phyloP scores from a whole-genome alignment of 352 stramenopile species.

The Pelagophyceae sp. region DNA sequence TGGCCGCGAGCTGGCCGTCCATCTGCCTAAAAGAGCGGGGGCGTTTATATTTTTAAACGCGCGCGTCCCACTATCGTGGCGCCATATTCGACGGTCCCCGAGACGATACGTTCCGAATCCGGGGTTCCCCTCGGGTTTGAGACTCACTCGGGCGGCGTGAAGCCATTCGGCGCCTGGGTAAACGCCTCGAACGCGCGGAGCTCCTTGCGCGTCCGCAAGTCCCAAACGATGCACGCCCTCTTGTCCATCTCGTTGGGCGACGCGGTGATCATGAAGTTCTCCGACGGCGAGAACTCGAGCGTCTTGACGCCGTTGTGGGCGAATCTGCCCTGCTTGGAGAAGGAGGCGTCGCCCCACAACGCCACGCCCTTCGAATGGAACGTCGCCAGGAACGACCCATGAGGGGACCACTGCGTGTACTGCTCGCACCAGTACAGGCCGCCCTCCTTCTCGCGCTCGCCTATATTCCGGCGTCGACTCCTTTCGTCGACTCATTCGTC shows the following conservation, averaged over 20 bases:
- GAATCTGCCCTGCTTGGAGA: slow-evolving; percentile 94
- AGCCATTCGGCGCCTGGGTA: not conserved
- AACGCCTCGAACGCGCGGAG: slow-evolving; percentile 55
- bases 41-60: too few relatives aligned
- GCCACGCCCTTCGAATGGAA: slow-evolving; percentile 92
- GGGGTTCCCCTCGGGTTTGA: too few relatives aligned
- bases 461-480: too few relatives aligned
- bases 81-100: too few relatives aligned
- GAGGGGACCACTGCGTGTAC: slow-evolving; percentile 92
- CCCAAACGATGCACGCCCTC: slow-evolving; percentile 90
- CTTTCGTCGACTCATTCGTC: too few relatives aligned
- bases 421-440: slow-evolving; percentile 94
- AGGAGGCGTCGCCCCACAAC: slow-evolving; percentile 89
- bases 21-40: not conserved
- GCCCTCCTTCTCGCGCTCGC: slow-evolving; percentile 83
- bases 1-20: not conserved
- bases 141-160: not conserved
- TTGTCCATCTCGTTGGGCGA: slow-evolving; percentile 57
- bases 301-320: slow-evolving; percentile 85
- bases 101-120: too few relatives aligned
- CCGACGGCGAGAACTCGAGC: slow-evolving; percentile 83
- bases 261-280: slow-evolving; percentile 93
- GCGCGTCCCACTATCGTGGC: too few relatives aligned
- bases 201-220: slow-evolving; percentile 72
- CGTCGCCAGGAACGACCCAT: slow-evolving; percentile 92